phyloP scores from a whole-genome alignment of 352 stramenopile species.

The Phytophthora pseudosyringae region DNA sequence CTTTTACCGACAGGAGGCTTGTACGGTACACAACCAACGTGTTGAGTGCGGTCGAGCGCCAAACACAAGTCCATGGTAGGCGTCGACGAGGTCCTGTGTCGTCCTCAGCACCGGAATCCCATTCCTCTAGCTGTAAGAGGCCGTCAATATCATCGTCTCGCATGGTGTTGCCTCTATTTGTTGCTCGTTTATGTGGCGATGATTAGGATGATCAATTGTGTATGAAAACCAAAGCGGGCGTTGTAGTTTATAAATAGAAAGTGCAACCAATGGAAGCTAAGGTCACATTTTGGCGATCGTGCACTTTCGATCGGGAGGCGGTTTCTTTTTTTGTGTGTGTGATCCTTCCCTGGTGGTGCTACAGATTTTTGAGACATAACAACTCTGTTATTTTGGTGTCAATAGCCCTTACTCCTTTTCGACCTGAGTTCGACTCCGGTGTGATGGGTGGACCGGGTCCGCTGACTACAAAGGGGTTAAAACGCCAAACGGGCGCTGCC shows the following conservation, averaged over 20 bases:
- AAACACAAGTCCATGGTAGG: neutral
- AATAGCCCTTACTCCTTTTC: no score
- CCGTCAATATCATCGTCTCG: neutral
- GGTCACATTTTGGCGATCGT: conserved; percentile 2
- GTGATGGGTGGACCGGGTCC: no score
- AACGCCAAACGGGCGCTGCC: no score
- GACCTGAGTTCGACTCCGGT: no score
- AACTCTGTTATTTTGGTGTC: no score
- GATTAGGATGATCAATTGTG: neutral
- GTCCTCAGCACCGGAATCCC: neutral
- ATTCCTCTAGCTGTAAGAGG: neutral
- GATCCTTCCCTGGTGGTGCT: no score
- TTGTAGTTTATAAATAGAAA: neutral
- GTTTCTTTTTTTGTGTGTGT: neutral
- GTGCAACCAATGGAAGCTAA: neutral
- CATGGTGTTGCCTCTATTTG: neutral
- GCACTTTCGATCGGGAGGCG: neutral
- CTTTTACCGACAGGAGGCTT: neutral
- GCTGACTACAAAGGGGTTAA: no score
- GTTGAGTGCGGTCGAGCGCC: neutral
- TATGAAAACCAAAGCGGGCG: no score
- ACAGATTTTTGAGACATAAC: no score
- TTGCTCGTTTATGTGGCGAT: neutral
- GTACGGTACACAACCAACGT: neutral
- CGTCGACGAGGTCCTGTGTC: neutral